Evolutionary conservation across 495 filamentous ascomycete genomes (phyloP).

Genomic region (Podospora comata): DNA sequence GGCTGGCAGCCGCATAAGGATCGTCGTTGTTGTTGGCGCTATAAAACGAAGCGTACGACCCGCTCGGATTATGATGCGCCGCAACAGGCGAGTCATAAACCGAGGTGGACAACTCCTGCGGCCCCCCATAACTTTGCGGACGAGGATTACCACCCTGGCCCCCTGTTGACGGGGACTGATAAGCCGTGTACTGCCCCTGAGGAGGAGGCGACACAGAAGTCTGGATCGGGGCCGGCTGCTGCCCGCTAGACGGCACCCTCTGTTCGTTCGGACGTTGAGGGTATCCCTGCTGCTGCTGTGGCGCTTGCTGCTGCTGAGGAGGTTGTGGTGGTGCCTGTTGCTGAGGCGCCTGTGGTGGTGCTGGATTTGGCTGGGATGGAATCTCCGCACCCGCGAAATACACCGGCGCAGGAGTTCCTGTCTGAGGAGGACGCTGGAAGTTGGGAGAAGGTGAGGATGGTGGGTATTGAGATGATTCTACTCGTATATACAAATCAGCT

Average conservation of each 20-base stretch:
- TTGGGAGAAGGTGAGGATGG: slow-evolving; percentile 46
- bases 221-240: slow-evolving; percentile 47
- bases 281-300: slow-evolving; percentile 38
- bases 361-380: slow-evolving; percentile 33
- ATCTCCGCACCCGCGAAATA: slow-evolving; percentile 48
- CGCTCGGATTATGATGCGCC: slow-evolving; percentile 44
- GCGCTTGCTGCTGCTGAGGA: slow-evolving; percentile 10
- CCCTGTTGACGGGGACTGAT: slow-evolving; percentile 40
- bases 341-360: slow-evolving; percentile 34
- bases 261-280: slow-evolving; percentile 35
- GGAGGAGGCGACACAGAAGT: slow-evolving; percentile 45
- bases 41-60: slow-evolving; percentile 49
- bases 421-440: slow-evolving; percentile 43
- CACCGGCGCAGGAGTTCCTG: slow-evolving; percentile 39
- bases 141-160: slow-evolving; percentile 22
- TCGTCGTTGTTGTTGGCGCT: slow-evolving; percentile 49
- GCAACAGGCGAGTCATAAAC: slow-evolving; percentile 78
- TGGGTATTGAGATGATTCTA: slow-evolving; percentile 43
- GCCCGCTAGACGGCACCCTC: slow-evolving; percentile 39
- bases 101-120: slow-evolving; percentile 82
- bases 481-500: slow-evolving; percentile 30
- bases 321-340: slow-evolving; percentile 35
- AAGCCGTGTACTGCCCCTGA: slow-evolving; percentile 39
- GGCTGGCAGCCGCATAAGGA: slow-evolving; percentile 38
- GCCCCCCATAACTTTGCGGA: slow-evolving; percentile 72